Base-by-base conservation (phyloP, 1,284 basidiomycete genomes). In the Papiliotrema fonsecae region DNA sequence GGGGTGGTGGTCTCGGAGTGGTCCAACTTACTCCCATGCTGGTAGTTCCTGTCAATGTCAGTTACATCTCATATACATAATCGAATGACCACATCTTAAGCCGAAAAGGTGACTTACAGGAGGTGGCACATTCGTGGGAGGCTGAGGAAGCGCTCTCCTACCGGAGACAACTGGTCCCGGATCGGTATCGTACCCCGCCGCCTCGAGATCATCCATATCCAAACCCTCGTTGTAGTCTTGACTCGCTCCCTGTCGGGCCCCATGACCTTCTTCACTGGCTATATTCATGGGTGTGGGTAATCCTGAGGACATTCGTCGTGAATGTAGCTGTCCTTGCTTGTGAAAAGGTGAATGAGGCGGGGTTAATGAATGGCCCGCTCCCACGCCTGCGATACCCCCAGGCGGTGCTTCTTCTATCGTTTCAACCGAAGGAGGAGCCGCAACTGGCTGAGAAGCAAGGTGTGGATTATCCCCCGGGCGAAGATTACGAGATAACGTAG, bases 21-120 rank as follows among this genome's bases (percentile, higher is more conserved):
- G 25, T 6, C 22, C 14, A 25, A 60, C 64, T 47, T 51, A 67
- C 64, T 67, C 61, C 64, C 64, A 67, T 35, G 44, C 48, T 28
- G 64, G 64, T 35, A 61, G 56, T 32, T 51, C 51, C 63, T 65
- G 39, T 25, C 4, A 31, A 21, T 6, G 19, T 50, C 35, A 47
- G 45, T 42, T 19, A 6, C 30, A 1, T 16, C 28, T 35, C 21
- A 42, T 34, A 19, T 35, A 18, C 38, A 6, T 18, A 19, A 32
- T 44, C 2, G 11, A 10, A 11, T 10, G 21, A 16, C 24, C n/a
- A 6, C 22, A n/a, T 9, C 11, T 34, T 19, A 25, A 44, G 42
- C 18, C 11, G 26, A n/a, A 10, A 11, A 25, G 19, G 42, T 3
- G 16, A 60, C 64, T 60, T 26, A 66, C 64, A 3, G 62, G 62